Percentiles rank a stretch among this genome's conserved stretches.
Conservation (phyloP, 1,284 basidiomycete species). For the Afroboletus lepidellus region DNA sequence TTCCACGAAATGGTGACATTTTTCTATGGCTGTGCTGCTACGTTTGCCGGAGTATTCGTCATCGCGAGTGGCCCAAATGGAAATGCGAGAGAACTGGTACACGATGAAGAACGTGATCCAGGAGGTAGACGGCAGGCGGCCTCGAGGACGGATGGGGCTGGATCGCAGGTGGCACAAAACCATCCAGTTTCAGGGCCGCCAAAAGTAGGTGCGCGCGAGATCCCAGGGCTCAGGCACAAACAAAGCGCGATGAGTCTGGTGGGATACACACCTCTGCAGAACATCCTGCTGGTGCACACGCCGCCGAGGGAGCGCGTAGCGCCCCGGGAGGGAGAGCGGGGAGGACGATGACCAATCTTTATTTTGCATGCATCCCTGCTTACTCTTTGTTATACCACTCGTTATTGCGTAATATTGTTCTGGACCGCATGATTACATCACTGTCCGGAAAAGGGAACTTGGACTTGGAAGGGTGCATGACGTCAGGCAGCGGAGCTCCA, state of each 20-base stretch:
- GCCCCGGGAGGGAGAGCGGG: constrained; percentile 15
- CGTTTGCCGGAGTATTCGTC: constrained; percentile 84
- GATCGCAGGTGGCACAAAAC: constrained; percentile 37
- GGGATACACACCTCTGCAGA: constrained; percentile 73
- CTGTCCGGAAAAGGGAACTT: constrained; percentile 7
- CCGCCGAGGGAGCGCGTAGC: constrained; percentile 52
- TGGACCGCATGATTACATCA: not conserved
- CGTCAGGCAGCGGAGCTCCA: constrained; percentile 37
- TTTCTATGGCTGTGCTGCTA: constrained; percentile 78
- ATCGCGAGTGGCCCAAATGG: constrained; percentile 57
- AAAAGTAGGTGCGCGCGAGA: constrained; percentile 38
- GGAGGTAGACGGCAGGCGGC: constrained; percentile 33
- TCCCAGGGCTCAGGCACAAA: constrained; percentile 48
- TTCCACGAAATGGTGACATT: constrained; percentile 88
- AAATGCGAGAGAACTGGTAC: constrained; percentile 23
- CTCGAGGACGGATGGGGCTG: constrained; percentile 34
- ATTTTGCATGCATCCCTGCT: not conserved
- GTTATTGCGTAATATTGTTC: constrained; percentile 1
- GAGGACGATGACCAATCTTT: constrained; percentile 2
- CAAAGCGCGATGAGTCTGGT: constrained; percentile 59
- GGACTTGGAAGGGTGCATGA: constrained; percentile 21
- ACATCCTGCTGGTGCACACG: constrained; percentile 60
- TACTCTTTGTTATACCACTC: not conserved
- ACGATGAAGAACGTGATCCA: constrained; percentile 29
- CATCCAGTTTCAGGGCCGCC: constrained; percentile 47